Conservation (phyloP, 441 rosid genomes). For the Populus hybrid region DNA sequence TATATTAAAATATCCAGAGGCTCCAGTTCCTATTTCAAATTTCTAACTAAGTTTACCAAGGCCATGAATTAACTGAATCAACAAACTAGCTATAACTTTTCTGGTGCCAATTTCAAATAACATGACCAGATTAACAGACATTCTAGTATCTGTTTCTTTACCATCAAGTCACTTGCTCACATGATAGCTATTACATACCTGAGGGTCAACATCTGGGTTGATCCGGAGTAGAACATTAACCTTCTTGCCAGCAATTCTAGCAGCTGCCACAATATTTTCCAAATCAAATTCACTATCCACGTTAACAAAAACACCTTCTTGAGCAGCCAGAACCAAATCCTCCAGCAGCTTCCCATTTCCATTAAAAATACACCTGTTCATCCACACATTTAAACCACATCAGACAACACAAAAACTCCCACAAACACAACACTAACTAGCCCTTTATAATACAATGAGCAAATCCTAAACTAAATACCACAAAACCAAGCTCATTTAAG, state of each 20-base stretch:
- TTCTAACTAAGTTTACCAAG: neutral
- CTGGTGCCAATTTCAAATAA: neutral
- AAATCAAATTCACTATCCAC: constrained; percentile 97
- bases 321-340: constrained; percentile 92
- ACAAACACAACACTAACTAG: constrained; percentile 5
- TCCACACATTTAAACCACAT: no score
- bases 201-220: constrained; percentile 98
- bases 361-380: constrained; percentile 75
- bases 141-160: neutral
- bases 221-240: constrained; percentile 94
- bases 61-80: neutral
- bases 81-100: neutral
- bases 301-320: constrained; percentile 90
- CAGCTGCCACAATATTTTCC: constrained; percentile 84
- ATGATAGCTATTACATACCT: constrained; percentile 41
- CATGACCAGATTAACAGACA: neutral
- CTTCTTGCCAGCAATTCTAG: constrained; percentile 77
- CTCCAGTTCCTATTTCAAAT: neutral
- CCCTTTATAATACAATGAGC: neutral
- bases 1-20: no score
- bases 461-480: no score
- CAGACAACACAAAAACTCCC: neutral
- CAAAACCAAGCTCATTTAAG: no score
- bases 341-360: constrained; percentile 94
- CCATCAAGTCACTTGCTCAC: neutral